Base-by-base conservation (phyloP, 495 filamentous ascomycete species). In the Penicillium manginii region DNA sequence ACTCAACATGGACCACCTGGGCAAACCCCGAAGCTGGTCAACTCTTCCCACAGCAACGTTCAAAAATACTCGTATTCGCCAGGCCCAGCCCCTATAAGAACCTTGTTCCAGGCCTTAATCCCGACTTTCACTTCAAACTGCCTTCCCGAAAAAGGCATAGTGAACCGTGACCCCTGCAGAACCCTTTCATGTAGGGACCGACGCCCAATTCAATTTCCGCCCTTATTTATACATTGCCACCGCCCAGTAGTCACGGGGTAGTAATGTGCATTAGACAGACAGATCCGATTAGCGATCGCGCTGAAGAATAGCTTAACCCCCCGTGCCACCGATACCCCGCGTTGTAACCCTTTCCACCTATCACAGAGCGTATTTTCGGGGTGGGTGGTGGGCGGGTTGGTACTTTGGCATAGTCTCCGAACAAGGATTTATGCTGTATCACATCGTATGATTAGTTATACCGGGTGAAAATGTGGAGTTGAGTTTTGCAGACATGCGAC, bases 261-360 rank as follows among this genome's bases (percentile, higher is more conserved):
- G n/a, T n/a, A n/a, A n/a, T 29, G 17, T 42, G 11, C 40, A 43
- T 43, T 9, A 43, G 11, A 12, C 45, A 47, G 45, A 10, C 26
- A 26, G 22, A 12, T 47, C 45, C 45, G 45, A 47, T 47, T 47
- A 22, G 19, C 45, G 45, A 47, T 47, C 45, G 45, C 45, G 45
- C 21, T 47, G 45, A 47, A 47, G 45, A 47, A 47, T 47, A 47
- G 45, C 45, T 47, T 47, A 47, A 47, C 45, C 45, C 45, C 45
- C 45, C 45, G 21, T 47, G 45, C 45, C 45, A 47, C 21, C 9
- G 1, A n/a, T 47, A 4, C 45, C 45, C 45, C 45, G 45, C 45
- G 45, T 47, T 47, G 45, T 22, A 4, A 17, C 17, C n/a, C 19
- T 22, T 12, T 22, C 45, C 19, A 26, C 45, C 45, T 47, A 47